Evolutionary conservation across 352 stramenopile species (phyloP).

Genomic region (Lagenidium giganteum): DNA sequence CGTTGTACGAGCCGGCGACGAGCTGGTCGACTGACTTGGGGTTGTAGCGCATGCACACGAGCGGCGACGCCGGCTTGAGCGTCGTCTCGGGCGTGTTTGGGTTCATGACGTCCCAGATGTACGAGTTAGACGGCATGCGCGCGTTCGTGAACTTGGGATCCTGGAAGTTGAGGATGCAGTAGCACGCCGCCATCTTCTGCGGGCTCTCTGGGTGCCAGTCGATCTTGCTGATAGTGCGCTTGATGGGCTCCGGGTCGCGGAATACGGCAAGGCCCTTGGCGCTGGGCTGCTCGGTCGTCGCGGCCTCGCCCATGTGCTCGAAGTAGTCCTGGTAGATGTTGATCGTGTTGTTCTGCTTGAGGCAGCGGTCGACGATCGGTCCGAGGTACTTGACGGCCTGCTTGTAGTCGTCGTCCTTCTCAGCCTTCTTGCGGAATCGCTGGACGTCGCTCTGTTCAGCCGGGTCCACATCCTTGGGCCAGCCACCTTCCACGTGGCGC

Average conservation of each 20-base stretch:
- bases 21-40: conserved; percentile 95
- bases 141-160: conserved; percentile 88
- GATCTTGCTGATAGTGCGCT: conserved; percentile 93
- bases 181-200: conserved; percentile 95
- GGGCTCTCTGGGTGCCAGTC: conserved; percentile 97
- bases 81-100: conserved; percentile 95
- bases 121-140: conserved; percentile 81
- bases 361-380: conserved; percentile 88
- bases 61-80: conserved; percentile 83
- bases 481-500: conserved; percentile 94
- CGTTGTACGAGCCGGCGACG: conserved; percentile 95
- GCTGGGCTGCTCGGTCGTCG: conserved; percentile 93
- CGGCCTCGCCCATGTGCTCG: conserved; percentile 85
- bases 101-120: conserved; percentile 98
- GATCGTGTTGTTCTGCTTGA: conserved; percentile 98
- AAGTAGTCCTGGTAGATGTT: conserved; percentile 98
- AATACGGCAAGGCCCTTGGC: conserved; percentile 97
- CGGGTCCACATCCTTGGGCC: conserved; percentile 96
- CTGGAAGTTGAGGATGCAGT: conserved; percentile 95
- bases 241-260: conserved; percentile 91
- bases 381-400: conserved; percentile 91
- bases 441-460: conserved; percentile 95
- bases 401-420: conserved; percentile 98
- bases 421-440: conserved; percentile 95
- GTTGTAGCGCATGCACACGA: conserved; percentile 94